These are phyloP conservation scores for Parasitella parasitica DNA, from an alignment of 371 early-diverging fungal species.

Conservation along the genomic window DNA sequence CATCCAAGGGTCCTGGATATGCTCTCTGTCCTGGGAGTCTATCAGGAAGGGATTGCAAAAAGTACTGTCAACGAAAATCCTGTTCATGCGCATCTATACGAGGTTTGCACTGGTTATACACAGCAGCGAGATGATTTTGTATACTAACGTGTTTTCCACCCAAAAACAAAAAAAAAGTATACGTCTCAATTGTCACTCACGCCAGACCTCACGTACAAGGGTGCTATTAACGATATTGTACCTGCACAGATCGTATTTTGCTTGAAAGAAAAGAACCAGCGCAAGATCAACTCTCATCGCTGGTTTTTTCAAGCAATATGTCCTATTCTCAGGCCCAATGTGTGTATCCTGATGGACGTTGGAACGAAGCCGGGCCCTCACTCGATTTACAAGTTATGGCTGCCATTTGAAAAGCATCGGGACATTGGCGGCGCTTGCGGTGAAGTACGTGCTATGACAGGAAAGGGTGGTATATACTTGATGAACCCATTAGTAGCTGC, in stretches of 20 bases:
- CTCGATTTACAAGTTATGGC: slow-evolving; percentile 89
- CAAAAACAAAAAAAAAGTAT: no score
- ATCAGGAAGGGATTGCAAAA: slow-evolving; percentile 88
- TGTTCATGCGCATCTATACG: slow-evolving; percentile 84
- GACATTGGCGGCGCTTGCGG: slow-evolving; percentile 92
- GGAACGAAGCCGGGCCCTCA: slow-evolving; percentile 86
- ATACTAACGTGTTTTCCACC: no score
- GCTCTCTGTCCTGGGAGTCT: slow-evolving; percentile 85
- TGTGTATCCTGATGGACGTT: slow-evolving; percentile 90
- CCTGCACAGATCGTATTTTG: slow-evolving; percentile 91
- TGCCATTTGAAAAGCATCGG: slow-evolving; percentile 82
- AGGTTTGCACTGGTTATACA: slow-evolving; percentile 29
- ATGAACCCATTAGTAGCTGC: slow-evolving; percentile 84
- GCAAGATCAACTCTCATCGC: slow-evolving; percentile 94
- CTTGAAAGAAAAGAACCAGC: slow-evolving; percentile 85
- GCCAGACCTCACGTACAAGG: slow-evolving; percentile 62
- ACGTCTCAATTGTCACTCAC: slow-evolving; percentile 84
- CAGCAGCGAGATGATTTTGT: no score
- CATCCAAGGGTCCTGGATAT: slow-evolving; percentile 76
- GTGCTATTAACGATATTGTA: slow-evolving; percentile 71
- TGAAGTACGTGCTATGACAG: slow-evolving; percentile 88
- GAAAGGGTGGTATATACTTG: slow-evolving; percentile 63
- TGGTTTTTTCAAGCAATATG: slow-evolving; percentile 97
- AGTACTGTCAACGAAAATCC: slow-evolving; percentile 56
- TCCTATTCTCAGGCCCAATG: slow-evolving; percentile 79